phyloP scores from a whole-genome alignment of 345 rosid genomes.

The Rhodomyrtus tomentosa region DNA sequence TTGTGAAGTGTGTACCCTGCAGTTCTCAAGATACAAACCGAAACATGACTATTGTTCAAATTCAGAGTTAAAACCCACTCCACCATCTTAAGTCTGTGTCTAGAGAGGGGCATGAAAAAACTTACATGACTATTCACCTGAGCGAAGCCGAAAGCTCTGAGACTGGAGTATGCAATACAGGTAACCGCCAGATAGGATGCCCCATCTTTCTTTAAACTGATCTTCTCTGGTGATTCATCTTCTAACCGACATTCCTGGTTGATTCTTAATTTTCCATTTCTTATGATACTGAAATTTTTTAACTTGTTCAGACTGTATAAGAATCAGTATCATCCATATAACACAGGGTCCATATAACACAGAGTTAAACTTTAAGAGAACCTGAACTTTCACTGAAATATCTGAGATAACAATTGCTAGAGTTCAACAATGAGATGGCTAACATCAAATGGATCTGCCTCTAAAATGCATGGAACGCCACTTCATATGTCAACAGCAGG shows the following conservation, averaged over 20 bases:
- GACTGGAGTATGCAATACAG: neutral
- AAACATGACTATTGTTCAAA: neutral
- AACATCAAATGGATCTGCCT: neutral
- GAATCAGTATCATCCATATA: neutral
- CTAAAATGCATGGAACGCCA: neutral
- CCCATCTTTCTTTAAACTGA: neutral
- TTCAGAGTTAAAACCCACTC: neutral
- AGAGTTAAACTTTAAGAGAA: neutral
- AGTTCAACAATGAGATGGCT: neutral
- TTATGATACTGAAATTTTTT: neutral
- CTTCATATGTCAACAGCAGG: slow-evolving; percentile 30
- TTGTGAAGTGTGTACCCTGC: neutral
- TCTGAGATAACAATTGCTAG: neutral
- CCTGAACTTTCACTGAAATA: neutral
- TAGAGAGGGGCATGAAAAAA: neutral
- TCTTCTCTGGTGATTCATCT: neutral
- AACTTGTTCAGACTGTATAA: neutral
- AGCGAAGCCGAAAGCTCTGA: neutral
- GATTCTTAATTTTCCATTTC: neutral
- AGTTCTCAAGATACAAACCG: neutral
- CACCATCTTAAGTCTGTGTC: neutral
- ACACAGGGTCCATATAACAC: neutral
- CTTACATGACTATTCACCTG: neutral
- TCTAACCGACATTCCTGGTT: neutral
- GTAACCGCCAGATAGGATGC: neutral